Conservation (phyloP, 768 basidiomycete species). For the Pleurotus eryngii region DNA sequence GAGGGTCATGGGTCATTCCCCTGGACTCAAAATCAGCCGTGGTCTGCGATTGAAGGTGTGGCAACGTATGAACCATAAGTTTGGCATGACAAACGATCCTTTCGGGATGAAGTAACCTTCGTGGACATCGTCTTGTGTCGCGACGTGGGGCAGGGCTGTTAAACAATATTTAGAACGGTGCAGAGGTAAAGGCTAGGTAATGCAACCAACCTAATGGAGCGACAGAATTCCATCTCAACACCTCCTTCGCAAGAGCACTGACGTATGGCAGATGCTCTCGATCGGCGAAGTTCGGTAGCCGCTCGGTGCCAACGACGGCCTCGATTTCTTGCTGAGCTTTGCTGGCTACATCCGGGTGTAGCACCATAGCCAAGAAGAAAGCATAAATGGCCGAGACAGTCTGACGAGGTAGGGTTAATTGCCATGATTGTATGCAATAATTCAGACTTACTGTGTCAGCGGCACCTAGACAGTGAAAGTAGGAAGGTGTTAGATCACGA, state of each 20-base stretch:
- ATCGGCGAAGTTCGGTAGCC: slow-evolving; percentile 59
- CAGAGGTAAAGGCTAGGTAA: too few relatives aligned
- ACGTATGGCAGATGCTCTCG: slow-evolving; percentile 56
- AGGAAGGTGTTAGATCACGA: not conserved
- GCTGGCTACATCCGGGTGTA: slow-evolving; percentile 51
- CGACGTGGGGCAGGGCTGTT: slow-evolving; percentile 51
- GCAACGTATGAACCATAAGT: slow-evolving; percentile 38
- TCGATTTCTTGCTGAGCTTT: slow-evolving; percentile 67
- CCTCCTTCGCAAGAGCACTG: slow-evolving; percentile 59
- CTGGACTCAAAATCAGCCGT: slow-evolving; percentile 16
- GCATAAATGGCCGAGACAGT: slow-evolving; percentile 60
- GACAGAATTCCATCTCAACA: slow-evolving; percentile 49
- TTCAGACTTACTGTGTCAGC: slow-evolving; percentile 46
- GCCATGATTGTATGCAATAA: not conserved
- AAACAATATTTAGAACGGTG: not conserved
- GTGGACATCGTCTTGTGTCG: slow-evolving; percentile 58
- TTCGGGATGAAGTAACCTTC: slow-evolving; percentile 62
- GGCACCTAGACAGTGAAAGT: slow-evolving; percentile 37
- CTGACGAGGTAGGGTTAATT: slow-evolving; percentile 25
- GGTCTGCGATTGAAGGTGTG: not conserved
- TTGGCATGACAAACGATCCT: slow-evolving; percentile 48
- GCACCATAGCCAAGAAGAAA: slow-evolving; percentile 59
- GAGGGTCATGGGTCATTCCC: slow-evolving; percentile 53
- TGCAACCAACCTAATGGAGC: slow-evolving; percentile 35
- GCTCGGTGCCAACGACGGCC: slow-evolving; percentile 51